Conservation (phyloP, 2,329 filamentous ascomycete species). For the Curvularia lunata region DNA sequence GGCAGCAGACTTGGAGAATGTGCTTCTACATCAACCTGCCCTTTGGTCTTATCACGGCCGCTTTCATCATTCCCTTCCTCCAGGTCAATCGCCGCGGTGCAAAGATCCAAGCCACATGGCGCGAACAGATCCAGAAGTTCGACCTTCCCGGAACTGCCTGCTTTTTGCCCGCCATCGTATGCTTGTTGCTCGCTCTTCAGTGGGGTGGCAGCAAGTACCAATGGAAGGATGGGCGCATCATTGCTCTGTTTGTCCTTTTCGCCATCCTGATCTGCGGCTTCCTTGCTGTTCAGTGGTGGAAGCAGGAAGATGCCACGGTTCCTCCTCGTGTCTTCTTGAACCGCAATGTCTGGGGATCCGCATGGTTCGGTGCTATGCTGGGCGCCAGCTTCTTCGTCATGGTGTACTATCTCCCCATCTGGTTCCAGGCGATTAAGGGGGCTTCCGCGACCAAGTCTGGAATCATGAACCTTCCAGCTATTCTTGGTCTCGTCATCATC, state of each 20-base stretch:
- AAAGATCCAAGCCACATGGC: constrained; percentile 45
- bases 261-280: constrained; percentile 53
- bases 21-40: constrained; percentile 58
- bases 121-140: constrained; percentile 52
- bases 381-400: constrained; percentile 55
- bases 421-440: constrained; percentile 59
- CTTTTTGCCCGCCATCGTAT: constrained; percentile 57
- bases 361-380: constrained; percentile 51
- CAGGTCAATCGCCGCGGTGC: constrained; percentile 41
- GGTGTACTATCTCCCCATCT: constrained; percentile 55
- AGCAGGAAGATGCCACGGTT: constrained; percentile 54
- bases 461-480: constrained; percentile 57
- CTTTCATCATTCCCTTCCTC: constrained; percentile 52
- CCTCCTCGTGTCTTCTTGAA: constrained; percentile 56
- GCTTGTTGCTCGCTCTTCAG: constrained; percentile 57
- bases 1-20: constrained; percentile 52
- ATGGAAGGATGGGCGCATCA: constrained; percentile 55
- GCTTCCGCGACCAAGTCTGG: constrained; percentile 55
- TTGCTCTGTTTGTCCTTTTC: constrained; percentile 55
- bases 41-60: constrained; percentile 54
- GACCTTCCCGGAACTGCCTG: constrained; percentile 55
- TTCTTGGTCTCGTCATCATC: constrained; percentile 54
- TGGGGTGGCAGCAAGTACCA: constrained; percentile 58
- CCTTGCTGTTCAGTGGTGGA: constrained; percentile 52
- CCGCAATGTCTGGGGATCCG: constrained; percentile 53